Percentiles rank a stretch among this genome's conserved stretches.
Conservation (phyloP, 441 rosid genomes). For the Breynia disticha region DNA sequence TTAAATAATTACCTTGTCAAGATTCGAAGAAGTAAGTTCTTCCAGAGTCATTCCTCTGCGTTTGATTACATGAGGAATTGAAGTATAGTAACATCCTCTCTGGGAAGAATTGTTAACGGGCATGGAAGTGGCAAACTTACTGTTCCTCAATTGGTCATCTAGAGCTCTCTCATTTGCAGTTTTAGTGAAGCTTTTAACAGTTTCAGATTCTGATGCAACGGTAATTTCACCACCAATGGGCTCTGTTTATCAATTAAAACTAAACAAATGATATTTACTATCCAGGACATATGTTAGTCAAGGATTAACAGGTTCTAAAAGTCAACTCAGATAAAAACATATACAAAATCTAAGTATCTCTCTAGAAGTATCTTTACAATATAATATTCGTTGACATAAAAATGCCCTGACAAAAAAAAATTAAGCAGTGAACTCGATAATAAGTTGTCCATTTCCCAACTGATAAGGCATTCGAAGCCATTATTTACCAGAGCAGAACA, state of each 20-base stretch:
- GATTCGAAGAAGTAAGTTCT: slow-evolving; percentile 77
- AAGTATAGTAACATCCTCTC: slow-evolving; percentile 67
- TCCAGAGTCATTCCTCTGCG: slow-evolving; percentile 47
- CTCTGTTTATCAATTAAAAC: slow-evolving; percentile 34
- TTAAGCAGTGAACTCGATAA: too few species aligned
- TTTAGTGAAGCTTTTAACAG: slow-evolving; percentile 32
- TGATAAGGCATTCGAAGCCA: too few species aligned
- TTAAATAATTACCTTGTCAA: slow-evolving; percentile 57
- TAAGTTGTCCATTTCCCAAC: too few species aligned
- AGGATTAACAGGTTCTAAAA: too few species aligned
- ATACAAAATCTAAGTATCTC: too few species aligned
- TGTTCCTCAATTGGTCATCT: slow-evolving; percentile 53
- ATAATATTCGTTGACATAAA: too few species aligned
- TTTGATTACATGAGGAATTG: slow-evolving; percentile 62
- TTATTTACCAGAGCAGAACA: too few species aligned
- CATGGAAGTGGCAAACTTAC: slow-evolving; percentile 35
- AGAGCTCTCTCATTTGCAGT: slow-evolving; percentile 55
- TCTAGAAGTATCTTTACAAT: too few species aligned
- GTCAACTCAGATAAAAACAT: too few species aligned
- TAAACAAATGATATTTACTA: slow-evolving; percentile 2
- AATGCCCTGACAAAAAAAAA: too few species aligned
- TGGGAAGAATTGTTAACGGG: slow-evolving; percentile 28
- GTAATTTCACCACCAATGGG: slow-evolving; percentile 90
- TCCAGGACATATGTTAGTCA: neutral
- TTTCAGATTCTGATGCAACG: slow-evolving; percentile 47